Conservation (phyloP, 75 land plant species). For the Larix kaempferi region DNA sequence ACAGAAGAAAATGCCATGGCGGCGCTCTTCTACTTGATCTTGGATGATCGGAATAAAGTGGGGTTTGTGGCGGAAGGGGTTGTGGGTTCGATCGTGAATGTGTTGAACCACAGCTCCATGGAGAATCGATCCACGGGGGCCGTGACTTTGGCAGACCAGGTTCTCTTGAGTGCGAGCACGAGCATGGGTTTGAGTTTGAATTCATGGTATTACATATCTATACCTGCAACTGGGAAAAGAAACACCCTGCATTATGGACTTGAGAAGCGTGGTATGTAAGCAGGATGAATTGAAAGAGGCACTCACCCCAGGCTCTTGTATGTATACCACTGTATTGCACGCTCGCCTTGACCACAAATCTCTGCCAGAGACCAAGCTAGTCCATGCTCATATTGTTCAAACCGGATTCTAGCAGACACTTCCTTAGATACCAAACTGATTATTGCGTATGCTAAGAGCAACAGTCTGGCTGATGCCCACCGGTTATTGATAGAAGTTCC, state of each 20-base stretch:
- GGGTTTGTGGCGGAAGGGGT: conserved; percentile 87
- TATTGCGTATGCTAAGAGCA: conserved; percentile 15
- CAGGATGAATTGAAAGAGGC: neutral
- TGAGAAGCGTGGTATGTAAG: too few relatives aligned
- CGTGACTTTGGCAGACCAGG: too few relatives aligned
- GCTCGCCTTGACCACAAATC: neutral
- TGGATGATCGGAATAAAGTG: conserved; percentile 80
- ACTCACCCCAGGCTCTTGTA: neutral
- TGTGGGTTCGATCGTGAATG: conserved; percentile 48
- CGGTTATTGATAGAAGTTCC: conserved; percentile 5
- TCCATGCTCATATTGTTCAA: conserved; percentile 7
- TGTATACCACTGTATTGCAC: neutral
- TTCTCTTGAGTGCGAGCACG: too few relatives aligned
- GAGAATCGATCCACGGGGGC: conserved; percentile 61
- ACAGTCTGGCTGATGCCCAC: conserved; percentile 11
- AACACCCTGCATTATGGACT: too few relatives aligned
- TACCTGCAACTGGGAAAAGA: too few relatives aligned
- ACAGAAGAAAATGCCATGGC: conserved; percentile 45
- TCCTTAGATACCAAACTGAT: conserved; percentile 19
- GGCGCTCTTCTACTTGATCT: conserved; percentile 43
- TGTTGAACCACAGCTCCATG: conserved; percentile 20
- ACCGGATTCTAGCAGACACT: neutral
- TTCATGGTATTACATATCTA: too few relatives aligned
- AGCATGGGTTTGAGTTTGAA: too few relatives aligned
- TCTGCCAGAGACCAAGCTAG: conserved; percentile 5